Base-by-base conservation (phyloP, 345 rosid genomes). In the Brassica cretica region DNA sequence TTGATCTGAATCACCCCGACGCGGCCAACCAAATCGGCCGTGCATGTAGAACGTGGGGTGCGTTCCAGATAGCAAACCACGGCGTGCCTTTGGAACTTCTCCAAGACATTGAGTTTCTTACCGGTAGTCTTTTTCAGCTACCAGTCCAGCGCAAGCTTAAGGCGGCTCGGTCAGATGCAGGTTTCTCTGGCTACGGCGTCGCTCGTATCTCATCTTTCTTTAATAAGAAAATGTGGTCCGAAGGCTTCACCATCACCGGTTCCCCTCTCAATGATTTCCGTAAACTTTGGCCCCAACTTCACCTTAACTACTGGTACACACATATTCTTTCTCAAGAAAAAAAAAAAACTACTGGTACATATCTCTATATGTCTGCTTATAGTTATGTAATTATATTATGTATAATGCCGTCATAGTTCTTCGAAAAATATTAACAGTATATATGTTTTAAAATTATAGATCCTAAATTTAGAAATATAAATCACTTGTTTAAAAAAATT, bases 241-340 rank as follows among this genome's bases (percentile, higher is more conserved):
- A 93, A 86, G 98, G 98, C 33, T 91, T 93, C 72, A 93, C 98
- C 18, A 84, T 93, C 67, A 79, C 84, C 44, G 94, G 91, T 41
- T 89, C 97, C 0, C 88, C 93, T 14, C 21, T 71, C 21, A 86
- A 84, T 49, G 90, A 93, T 61, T 95, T 91, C 24, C 86, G 79
- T 68, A 60, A 76, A 72, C 93, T 93, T 68, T 93, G 92, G 94
- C 95, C 98, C 12, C 33, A 66, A 15, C 83, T 70, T 41, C 84
- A 83, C 77, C 71, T 66, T 33, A 72, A 71, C 24, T 91, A 53
- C 24, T 53, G 24, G 21, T 53, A 53, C 14, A 21, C 24, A 21
- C 24, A 78, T 70, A 77, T 80, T 27, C 29, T 27, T 27, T 27
- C 29, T 27, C 29, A 27, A 27, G 4, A 27, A 27, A 27, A 27